These are phyloP conservation scores for Vicia sativa DNA, from an alignment of 306 rosid species.

Conservation along the genomic window DNA sequence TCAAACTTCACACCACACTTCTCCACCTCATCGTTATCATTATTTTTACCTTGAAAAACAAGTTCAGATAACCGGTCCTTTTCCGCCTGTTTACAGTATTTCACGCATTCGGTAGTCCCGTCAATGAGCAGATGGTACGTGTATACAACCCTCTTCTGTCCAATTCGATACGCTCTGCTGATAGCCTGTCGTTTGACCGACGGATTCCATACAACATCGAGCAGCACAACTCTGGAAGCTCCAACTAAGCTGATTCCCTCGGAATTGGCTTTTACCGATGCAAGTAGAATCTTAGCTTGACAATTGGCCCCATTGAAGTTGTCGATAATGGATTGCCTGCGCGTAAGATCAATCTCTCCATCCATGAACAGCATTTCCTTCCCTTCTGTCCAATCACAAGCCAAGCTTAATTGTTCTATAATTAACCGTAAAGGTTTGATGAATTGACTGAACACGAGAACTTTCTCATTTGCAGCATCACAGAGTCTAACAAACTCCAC, in stretches of 20 bases:
- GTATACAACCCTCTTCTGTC: slow-evolving; percentile 43
- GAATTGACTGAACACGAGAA: too few species aligned
- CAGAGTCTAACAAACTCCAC: too few species aligned
- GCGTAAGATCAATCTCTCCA: slow-evolving; percentile 31
- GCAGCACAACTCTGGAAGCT: slow-evolving; percentile 51
- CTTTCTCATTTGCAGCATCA: too few species aligned
- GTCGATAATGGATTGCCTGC: slow-evolving; percentile 30
- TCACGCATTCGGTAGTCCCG: slow-evolving; percentile 31
- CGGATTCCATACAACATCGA: slow-evolving; percentile 54
- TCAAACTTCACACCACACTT: neutral
- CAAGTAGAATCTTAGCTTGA: slow-evolving; percentile 41
- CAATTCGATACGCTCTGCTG: slow-evolving; percentile 46
- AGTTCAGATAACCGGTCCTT: slow-evolving; percentile 27
- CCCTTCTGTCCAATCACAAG: too few species aligned
- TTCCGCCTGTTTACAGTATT: slow-evolving; percentile 37
- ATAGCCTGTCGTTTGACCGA: slow-evolving; percentile 50
- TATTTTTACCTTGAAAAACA: slow-evolving; percentile 30
- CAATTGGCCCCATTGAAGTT: slow-evolving; percentile 40
- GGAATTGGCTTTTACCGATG: slow-evolving; percentile 13
- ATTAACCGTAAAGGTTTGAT: too few species aligned
- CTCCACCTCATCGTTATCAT: slow-evolving; percentile 13
- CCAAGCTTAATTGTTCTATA: too few species aligned
- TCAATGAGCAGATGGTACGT: slow-evolving; percentile 43
- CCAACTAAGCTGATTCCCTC: slow-evolving; percentile 48
- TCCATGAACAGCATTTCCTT: slow-evolving; percentile 38